Conservation (phyloP, 768 basidiomycete species). For the Lyophyllum atratum region DNA sequence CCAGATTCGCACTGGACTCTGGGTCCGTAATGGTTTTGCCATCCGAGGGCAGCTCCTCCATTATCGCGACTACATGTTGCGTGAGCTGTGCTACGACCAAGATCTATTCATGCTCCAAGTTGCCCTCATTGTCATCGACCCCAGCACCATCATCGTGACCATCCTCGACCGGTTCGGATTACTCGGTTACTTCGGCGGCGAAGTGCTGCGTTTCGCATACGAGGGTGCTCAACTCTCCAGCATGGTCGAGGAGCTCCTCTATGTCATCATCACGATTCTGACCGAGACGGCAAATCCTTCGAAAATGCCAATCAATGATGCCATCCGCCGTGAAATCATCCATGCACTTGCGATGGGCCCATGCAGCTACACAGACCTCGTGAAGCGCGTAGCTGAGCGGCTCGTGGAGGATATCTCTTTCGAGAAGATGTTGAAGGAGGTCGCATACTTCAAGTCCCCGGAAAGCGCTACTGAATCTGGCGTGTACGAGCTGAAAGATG, state of each 20-base stretch:
- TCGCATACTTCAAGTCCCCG: slow-evolving; percentile 82
- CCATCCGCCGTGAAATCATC: slow-evolving; percentile 82
- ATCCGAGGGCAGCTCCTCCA: slow-evolving; percentile 94
- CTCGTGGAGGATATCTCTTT: slow-evolving; percentile 84
- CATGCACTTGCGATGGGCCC: slow-evolving; percentile 90
- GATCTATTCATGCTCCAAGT: slow-evolving; percentile 84
- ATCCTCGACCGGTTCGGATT: slow-evolving; percentile 92
- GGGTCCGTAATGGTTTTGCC: slow-evolving; percentile 97
- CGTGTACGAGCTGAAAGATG: slow-evolving; percentile 85
- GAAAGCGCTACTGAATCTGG: slow-evolving; percentile 79
- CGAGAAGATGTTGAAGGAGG: slow-evolving; percentile 73
- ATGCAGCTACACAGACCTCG: slow-evolving; percentile 87
- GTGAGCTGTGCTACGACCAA: slow-evolving; percentile 96
- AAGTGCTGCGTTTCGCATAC: slow-evolving; percentile 58
- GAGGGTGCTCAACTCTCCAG: slow-evolving; percentile 71
- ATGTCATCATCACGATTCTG: slow-evolving; percentile 83
- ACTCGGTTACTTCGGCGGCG: slow-evolving; percentile 75
- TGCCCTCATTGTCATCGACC: slow-evolving; percentile 76
- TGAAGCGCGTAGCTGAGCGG: slow-evolving; percentile 88
- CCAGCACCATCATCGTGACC: slow-evolving; percentile 77
- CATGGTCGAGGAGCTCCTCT: slow-evolving; percentile 92
- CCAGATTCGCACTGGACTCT: slow-evolving; percentile 91
- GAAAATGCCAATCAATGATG: slow-evolving; percentile 60
- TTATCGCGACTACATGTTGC: slow-evolving; percentile 94
- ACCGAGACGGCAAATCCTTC: slow-evolving; percentile 79